Conservation (phyloP, 1,284 basidiomycete genomes). For the Inonotus hispidus region DNA sequence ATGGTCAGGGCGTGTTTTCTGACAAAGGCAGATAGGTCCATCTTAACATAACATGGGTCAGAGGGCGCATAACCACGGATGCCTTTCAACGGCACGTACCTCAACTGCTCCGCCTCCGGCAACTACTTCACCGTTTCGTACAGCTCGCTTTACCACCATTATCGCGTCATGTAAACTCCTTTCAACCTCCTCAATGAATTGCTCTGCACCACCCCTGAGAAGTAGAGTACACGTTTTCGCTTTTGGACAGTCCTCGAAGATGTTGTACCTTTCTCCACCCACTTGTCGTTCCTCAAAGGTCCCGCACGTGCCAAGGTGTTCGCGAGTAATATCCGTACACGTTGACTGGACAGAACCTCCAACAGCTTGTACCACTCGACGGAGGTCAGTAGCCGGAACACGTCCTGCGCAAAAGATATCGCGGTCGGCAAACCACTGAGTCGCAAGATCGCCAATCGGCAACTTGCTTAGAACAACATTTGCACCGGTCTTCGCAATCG, state of each 20-base stretch:
- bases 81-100: constrained; percentile 40
- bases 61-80: neutral
- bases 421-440: constrained; percentile 99
- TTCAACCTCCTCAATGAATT: constrained; percentile 99
- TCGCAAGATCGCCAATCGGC: constrained; percentile 97
- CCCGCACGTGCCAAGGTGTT: constrained; percentile 92
- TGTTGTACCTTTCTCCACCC: constrained; percentile 95
- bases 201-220: constrained; percentile 94
- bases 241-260: constrained; percentile 90
- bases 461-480: constrained; percentile 98
- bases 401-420: constrained; percentile 99
- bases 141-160: constrained; percentile 98
- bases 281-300: constrained; percentile 94
- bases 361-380: constrained; percentile 93
- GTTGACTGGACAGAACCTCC: constrained; percentile 96
- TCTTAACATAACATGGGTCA: constrained; percentile 43
- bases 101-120: constrained; percentile 97
- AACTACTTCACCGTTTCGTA: constrained; percentile 94
- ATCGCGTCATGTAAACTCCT: constrained; percentile 97
- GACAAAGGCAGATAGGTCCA: constrained; percentile 94
- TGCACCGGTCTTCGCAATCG: constrained; percentile 94
- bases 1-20: constrained; percentile 89
- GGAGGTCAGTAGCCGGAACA: constrained; percentile 86
- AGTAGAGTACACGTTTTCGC: constrained; percentile 98
- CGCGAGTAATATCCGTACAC: constrained; percentile 84